A percentile compares a stretch with the other conserved stretches of the same genome.
These are phyloP conservation scores for Diplodia sapinea DNA, from an alignment of 2,329 filamentous ascomycete genomes.

Conservation along the genomic window DNA sequence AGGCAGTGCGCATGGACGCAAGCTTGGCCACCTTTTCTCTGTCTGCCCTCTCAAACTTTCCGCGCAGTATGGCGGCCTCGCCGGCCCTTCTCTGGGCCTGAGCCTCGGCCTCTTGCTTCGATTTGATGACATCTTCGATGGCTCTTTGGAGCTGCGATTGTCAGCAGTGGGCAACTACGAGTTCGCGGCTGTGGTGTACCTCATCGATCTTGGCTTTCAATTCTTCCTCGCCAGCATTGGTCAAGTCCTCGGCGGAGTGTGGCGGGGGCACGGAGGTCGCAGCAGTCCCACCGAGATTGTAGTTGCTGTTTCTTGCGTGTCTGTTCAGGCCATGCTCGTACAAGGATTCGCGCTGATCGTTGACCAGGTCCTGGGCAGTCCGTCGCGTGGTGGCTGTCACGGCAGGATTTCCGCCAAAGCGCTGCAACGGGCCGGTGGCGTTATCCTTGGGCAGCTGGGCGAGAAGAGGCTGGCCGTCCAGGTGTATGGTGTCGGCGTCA, in stretches of 20 bases:
- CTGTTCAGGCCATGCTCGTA: constrained; percentile 13
- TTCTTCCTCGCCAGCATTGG: constrained; percentile 35
- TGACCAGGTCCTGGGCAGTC: constrained; percentile 3
- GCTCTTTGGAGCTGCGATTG: constrained; percentile 5
- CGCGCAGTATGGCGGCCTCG: constrained; percentile 76
- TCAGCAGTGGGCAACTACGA: neutral
- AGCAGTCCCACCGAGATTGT: neutral
- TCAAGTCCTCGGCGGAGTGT: constrained; percentile 27
- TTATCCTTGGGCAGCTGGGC: neutral
- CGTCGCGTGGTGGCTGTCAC: constrained; percentile 10
- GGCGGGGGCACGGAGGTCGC: neutral
- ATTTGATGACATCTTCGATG: constrained; percentile 46
- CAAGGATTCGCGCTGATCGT: neutral
- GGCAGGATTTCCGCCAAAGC: neutral
- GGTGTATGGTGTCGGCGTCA: constrained; percentile 49
- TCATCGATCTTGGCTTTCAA: constrained; percentile 42
- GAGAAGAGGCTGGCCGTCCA: constrained; percentile 45
- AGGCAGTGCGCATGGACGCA: constrained; percentile 65
- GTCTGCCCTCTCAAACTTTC: constrained; percentile 67
- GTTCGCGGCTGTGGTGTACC: neutral
- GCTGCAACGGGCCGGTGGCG: neutral
- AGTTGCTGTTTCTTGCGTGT: constrained; percentile 6
- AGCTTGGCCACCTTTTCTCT: constrained; percentile 69
- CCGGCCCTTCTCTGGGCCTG: constrained; percentile 60
- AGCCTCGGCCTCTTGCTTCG: constrained; percentile 38